Conservation (phyloP, 352 stramenopile genomes). For the Phytophthora pluvialis region DNA sequence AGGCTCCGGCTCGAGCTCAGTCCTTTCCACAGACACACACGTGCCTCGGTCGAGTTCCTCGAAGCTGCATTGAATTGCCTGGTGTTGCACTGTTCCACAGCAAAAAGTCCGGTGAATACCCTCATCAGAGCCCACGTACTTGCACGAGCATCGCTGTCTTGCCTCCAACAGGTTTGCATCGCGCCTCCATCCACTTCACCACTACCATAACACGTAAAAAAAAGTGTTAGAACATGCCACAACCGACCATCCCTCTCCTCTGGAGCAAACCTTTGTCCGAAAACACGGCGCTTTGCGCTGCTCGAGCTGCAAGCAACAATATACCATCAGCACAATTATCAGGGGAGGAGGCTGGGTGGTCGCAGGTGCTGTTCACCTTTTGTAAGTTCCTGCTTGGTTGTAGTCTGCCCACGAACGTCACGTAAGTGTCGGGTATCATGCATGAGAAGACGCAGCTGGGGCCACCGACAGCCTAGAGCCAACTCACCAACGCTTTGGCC, state of each 20-base stretch:
- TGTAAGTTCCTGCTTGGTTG: constrained; percentile 59
- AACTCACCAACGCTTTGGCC: constrained; percentile 65
- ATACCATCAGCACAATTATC: background rate
- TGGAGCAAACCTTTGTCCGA: constrained; percentile 38
- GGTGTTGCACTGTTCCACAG: constrained; percentile 30
- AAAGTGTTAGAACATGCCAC: constrained; percentile 5
- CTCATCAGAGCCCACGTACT: background rate
- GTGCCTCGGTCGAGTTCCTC: constrained; percentile 17
- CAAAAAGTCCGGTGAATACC: constrained; percentile 2
- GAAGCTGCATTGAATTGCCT: constrained; percentile 38
- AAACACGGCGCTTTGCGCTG: constrained; percentile 33
- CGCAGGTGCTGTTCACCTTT: constrained; percentile 33
- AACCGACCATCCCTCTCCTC: background rate
- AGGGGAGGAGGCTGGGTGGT: background rate
- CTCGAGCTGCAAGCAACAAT: constrained; percentile 28
- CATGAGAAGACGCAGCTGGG: background rate
- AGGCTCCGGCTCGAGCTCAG: constrained; percentile 15
- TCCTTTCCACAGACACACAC: constrained; percentile 3
- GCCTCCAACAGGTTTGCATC: constrained; percentile 21
- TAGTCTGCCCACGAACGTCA: constrained; percentile 43
- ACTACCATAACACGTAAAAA: constrained; percentile 23
- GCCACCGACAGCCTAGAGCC: background rate
- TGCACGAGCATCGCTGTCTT: background rate
- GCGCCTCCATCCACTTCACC: constrained; percentile 38
- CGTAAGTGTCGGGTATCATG: background rate